Conservation (phyloP, 352 stramenopile species). For the Globisporangium irregulare region DNA sequence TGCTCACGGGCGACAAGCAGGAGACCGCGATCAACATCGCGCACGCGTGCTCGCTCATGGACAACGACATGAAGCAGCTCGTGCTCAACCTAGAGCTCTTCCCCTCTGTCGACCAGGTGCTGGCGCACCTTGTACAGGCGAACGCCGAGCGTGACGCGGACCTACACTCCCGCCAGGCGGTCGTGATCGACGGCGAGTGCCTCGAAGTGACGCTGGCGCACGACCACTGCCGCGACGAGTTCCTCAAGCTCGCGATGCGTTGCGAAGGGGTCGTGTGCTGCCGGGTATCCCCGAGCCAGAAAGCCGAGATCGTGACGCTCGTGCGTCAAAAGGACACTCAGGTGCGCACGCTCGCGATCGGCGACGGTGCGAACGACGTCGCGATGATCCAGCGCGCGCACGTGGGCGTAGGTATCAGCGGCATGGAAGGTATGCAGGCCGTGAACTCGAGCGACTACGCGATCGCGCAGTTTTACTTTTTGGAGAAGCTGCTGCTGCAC, state of each 20-base stretch:
- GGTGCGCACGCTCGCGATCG: slow-evolving; percentile 81
- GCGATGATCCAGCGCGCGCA: slow-evolving; percentile 92
- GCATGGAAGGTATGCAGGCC: slow-evolving; percentile 92
- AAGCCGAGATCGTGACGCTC: slow-evolving; percentile 73
- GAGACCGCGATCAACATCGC: slow-evolving; percentile 95
- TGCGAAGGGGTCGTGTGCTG: slow-evolving; percentile 82
- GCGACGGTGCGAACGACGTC: slow-evolving; percentile 94
- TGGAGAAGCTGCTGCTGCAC: slow-evolving; percentile 94
- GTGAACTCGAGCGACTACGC: slow-evolving; percentile 98
- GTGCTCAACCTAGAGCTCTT: slow-evolving; percentile 64
- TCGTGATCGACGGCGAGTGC: slow-evolving; percentile 73
- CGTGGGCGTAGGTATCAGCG: slow-evolving; percentile 90
- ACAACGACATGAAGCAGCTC: slow-evolving; percentile 83
- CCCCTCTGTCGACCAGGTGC: slow-evolving; percentile 43
- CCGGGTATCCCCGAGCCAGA: slow-evolving; percentile 80
- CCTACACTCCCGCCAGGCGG: slow-evolving; percentile 35
- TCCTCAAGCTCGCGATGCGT: slow-evolving; percentile 68
- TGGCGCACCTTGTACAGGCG: slow-evolving; percentile 30
- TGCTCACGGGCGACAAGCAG: slow-evolving; percentile 94
- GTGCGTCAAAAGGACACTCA: slow-evolving; percentile 49
- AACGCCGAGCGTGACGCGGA: slow-evolving; percentile 26
- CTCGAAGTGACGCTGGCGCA: slow-evolving; percentile 58
- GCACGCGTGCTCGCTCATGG: slow-evolving; percentile 86
- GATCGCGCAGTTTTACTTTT: slow-evolving; percentile 96
- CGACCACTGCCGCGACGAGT: slow-evolving; percentile 48